phyloP scores from a whole-genome alignment of 75 land plant species.

The Azolla pinnata region DNA sequence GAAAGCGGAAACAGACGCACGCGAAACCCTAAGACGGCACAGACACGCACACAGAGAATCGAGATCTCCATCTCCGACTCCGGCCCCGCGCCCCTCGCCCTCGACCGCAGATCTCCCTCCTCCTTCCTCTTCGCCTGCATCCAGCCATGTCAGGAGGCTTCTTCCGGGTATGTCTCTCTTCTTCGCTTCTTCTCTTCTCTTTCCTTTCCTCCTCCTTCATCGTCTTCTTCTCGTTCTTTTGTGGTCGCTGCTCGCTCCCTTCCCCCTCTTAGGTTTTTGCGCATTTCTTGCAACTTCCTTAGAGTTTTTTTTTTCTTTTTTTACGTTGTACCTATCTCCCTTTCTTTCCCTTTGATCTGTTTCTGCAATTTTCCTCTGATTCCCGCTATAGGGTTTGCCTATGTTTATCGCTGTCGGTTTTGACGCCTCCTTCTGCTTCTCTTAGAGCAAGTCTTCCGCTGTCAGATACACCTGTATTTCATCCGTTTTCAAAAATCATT shows the following conservation, averaged over 20 bases:
- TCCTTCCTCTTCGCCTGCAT: background rate
- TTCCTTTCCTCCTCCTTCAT: background rate
- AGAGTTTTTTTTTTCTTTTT: background rate
- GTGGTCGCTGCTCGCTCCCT: background rate
- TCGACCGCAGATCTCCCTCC: background rate
- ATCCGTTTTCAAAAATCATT: no score
- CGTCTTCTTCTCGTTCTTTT: background rate
- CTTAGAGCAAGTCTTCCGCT: no score
- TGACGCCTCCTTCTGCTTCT: no score
- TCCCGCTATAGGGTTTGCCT: no score
- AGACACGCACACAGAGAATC: background rate
- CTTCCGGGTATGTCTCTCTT: slow-evolving; percentile 50
- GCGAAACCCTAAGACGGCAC: background rate
- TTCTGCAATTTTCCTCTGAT: no score
- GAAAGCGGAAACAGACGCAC: background rate
- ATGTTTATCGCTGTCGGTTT: no score
- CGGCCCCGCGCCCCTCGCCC: background rate
- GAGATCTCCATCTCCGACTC: no score
- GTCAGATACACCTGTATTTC: no score
- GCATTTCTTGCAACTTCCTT: background rate
- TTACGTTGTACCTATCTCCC: no score
- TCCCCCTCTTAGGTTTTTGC: background rate
- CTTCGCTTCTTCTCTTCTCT: slow-evolving; percentile 1
- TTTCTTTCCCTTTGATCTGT: no score
- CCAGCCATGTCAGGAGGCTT: slow-evolving; percentile 75